These are phyloP conservation scores for Phlegmacium glaucopus DNA, from an alignment of 768 basidiomycete species.

Conservation along the genomic window DNA sequence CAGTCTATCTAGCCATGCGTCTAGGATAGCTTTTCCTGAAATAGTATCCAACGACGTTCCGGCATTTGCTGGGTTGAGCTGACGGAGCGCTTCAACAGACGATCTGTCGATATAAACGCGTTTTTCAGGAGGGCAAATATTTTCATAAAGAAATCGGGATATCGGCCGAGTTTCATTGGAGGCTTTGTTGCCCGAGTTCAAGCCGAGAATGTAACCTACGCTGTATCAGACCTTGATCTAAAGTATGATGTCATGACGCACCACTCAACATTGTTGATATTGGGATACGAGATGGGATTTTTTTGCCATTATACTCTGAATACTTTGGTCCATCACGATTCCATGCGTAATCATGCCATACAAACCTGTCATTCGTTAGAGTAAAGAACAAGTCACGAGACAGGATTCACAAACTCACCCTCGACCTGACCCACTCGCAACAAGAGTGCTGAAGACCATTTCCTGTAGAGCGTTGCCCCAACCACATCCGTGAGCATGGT, in stretches of 20 bases:
- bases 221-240: not conserved
- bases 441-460: conserved; percentile 45
- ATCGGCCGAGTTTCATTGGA: conserved; percentile 39
- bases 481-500: conserved; percentile 47
- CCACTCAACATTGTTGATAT: conserved; percentile 51
- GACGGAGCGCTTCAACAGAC: conserved; percentile 11
- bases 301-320: conserved; percentile 43
- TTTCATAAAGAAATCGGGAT: conserved; percentile 39
- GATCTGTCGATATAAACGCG: conserved; percentile 24
- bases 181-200: not conserved
- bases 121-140: conserved; percentile 40
- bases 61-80: conserved; percentile 2
- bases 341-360: conserved; percentile 63
- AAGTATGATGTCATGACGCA: conserved; percentile 15
- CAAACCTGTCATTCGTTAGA: conserved; percentile 35
- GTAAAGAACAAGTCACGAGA: not conserved
- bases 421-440: conserved; percentile 44
- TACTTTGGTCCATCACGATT: conserved; percentile 37
- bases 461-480: conserved; percentile 67
- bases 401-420: conserved; percentile 36
- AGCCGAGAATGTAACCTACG: conserved; percentile 21
- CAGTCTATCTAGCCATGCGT: conserved; percentile 45
- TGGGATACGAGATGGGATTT: conserved; percentile 52
- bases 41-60: conserved; percentile 9
- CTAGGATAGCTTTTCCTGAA: conserved; percentile 34